Percentiles rank a stretch among this genome's conserved stretches.
Conservation (phyloP, 768 basidiomycete species). For the Russula virescens region DNA sequence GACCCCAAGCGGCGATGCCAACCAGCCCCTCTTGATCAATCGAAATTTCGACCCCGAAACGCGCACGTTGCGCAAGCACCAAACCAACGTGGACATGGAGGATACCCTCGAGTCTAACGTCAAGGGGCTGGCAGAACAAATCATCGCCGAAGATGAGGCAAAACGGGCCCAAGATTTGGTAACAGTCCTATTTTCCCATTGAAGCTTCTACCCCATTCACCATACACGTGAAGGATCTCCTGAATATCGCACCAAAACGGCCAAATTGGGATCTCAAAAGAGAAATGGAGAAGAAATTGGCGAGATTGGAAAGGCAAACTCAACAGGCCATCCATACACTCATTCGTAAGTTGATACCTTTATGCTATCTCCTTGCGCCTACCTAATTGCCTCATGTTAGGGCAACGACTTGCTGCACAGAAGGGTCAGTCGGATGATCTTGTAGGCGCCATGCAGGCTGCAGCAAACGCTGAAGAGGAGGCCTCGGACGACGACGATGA, state of each 20-base stretch:
- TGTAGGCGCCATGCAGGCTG: conserved; percentile 77
- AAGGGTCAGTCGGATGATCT: conserved; percentile 76
- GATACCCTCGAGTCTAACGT: conserved; percentile 89
- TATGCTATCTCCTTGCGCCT: neutral
- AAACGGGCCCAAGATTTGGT: conserved; percentile 85
- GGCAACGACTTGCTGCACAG: conserved; percentile 72
- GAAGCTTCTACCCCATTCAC: neutral
- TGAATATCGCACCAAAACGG: conserved; percentile 96
- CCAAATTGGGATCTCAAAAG: conserved; percentile 96
- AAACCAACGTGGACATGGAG: conserved; percentile 50
- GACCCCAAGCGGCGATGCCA: conserved; percentile 15
- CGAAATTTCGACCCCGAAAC: conserved; percentile 92
- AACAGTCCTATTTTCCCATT: conserved; percentile 28
- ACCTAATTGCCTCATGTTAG: conserved; percentile 33
- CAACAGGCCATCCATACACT: conserved; percentile 89
- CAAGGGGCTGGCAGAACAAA: conserved; percentile 74
- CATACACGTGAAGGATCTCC: conserved; percentile 60
- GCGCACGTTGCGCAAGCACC: conserved; percentile 66
- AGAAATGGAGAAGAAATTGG: conserved; percentile 85
- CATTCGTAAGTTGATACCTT: conserved; percentile 53
- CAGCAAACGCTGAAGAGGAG: conserved; percentile 50
- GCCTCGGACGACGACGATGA: conserved; percentile 67
- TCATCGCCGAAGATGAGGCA: conserved; percentile 83
- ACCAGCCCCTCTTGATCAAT: conserved; percentile 50
- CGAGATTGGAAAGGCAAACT: conserved; percentile 85